phyloP scores from a whole-genome alignment of 805 yeast species.

The Lachancea cidri region DNA sequence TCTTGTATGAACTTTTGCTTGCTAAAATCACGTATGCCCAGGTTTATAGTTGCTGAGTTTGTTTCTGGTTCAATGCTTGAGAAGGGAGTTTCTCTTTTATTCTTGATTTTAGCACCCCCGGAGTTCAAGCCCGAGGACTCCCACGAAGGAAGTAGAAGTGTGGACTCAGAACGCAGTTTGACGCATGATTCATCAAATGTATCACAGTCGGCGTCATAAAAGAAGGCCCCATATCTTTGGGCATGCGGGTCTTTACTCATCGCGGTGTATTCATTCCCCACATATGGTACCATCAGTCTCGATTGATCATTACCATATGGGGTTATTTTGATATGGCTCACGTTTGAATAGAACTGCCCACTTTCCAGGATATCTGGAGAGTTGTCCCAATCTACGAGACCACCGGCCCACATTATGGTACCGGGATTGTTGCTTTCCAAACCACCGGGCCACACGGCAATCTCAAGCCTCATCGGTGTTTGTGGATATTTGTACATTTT shows the following conservation, averaged over 20 bases:
- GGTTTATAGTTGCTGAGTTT: background rate
- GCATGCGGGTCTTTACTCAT: background rate
- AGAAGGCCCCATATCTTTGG: background rate
- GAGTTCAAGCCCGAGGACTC: background rate
- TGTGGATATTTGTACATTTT: constrained; percentile 57
- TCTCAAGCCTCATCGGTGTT: constrained; percentile 70
- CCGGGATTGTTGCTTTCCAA: constrained; percentile 47
- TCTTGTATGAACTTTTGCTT: background rate
- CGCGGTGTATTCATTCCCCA: background rate
- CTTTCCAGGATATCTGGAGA: constrained; percentile 61
- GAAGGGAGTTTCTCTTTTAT: background rate
- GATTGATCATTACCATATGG: constrained; percentile 46
- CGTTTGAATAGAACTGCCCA: constrained; percentile 69
- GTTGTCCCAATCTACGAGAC: constrained; percentile 71
- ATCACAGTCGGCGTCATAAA: constrained; percentile 5
- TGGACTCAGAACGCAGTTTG: background rate
- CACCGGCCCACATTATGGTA: constrained; percentile 86
- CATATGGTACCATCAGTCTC: constrained; percentile 1
- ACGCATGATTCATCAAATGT: constrained; percentile 3
- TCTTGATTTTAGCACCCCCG: no score
- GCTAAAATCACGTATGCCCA: background rate
- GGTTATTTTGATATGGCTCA: constrained; percentile 51
- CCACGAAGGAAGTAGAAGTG: background rate
- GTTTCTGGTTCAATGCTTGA: background rate
- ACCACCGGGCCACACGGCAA: constrained; percentile 81